phyloP scores from a whole-genome alignment of 352 stramenopile genomes.

The Phytophthora hibernalis region DNA sequence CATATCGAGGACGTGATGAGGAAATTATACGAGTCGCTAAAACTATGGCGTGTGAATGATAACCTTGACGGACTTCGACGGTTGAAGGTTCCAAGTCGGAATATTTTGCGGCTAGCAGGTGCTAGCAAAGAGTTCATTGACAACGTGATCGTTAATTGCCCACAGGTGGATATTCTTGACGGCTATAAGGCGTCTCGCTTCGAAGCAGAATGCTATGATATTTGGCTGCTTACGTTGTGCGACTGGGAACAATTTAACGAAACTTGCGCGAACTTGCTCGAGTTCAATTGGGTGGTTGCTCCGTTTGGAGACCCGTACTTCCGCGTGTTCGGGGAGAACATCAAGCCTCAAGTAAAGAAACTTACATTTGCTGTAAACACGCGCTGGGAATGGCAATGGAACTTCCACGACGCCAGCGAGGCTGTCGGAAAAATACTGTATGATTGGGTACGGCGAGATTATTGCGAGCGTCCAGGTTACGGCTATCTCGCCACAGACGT shows the following conservation, averaged over 20 bases:
- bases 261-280: constrained; percentile 29
- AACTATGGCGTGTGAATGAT: constrained; percentile 29
- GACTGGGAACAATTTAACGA: constrained; percentile 41
- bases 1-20: not conserved
- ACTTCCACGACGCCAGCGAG: constrained; percentile 31
- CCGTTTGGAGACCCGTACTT: constrained; percentile 47
- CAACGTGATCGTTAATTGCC: constrained; percentile 32
- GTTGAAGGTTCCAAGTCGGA: constrained; percentile 27
- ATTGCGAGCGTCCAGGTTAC: constrained; percentile 11
- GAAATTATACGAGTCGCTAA: constrained; percentile 5
- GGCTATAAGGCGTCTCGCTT: constrained; percentile 35
- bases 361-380: constrained; percentile 45
- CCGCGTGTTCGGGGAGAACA: constrained; percentile 41
- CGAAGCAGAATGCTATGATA: constrained; percentile 24
- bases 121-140: constrained; percentile 33
- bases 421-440: not conserved
- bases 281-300: constrained; percentile 48
- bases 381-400: constrained; percentile 42
- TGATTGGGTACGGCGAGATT: constrained; percentile 10
- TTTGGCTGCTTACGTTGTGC: constrained; percentile 27
- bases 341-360: constrained; percentile 37
- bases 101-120: not conserved
- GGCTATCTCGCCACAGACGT: constrained; percentile 33
- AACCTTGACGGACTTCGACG: constrained; percentile 31
- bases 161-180: constrained; percentile 36